These are phyloP conservation scores for Cercospora sesami DNA, from an alignment of 2,329 filamentous ascomycete species.

Conservation along the genomic window DNA sequence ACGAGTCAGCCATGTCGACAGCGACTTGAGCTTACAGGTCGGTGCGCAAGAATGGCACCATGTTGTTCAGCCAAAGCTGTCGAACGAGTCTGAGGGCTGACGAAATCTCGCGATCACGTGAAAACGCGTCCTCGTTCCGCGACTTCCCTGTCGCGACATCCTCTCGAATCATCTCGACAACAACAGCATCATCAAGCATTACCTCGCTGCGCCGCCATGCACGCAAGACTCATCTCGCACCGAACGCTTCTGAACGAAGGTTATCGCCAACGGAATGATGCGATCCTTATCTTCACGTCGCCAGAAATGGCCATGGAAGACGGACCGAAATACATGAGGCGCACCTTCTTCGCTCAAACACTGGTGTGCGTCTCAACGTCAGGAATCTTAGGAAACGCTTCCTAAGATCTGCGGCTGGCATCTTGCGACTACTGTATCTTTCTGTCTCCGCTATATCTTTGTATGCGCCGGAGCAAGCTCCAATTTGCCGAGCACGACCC, in stretches of 20 bases:
- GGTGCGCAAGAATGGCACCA: background rate
- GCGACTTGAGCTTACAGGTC: background rate
- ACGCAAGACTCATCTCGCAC: background rate
- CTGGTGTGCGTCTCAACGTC: background rate
- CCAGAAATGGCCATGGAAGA: background rate
- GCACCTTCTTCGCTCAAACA: background rate
- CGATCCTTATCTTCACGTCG: background rate
- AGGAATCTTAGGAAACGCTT: background rate
- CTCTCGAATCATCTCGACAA: background rate
- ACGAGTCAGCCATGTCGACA: background rate
- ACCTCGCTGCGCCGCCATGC: background rate
- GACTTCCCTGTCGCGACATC: background rate
- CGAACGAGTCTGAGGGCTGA: background rate
- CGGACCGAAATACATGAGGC: background rate
- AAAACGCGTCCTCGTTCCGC: background rate
- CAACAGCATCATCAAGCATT: background rate
- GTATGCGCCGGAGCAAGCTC: background rate
- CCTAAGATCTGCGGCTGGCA: background rate
- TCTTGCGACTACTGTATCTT: background rate
- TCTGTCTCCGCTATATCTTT: background rate
- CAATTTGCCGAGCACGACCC: constrained; percentile 1
- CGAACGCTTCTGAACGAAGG: background rate
- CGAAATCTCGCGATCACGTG: background rate
- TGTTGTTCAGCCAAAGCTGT: background rate
- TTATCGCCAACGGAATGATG: background rate